phyloP scores from a whole-genome alignment of 345 rosid genomes.

The Euclidium syriacum region DNA sequence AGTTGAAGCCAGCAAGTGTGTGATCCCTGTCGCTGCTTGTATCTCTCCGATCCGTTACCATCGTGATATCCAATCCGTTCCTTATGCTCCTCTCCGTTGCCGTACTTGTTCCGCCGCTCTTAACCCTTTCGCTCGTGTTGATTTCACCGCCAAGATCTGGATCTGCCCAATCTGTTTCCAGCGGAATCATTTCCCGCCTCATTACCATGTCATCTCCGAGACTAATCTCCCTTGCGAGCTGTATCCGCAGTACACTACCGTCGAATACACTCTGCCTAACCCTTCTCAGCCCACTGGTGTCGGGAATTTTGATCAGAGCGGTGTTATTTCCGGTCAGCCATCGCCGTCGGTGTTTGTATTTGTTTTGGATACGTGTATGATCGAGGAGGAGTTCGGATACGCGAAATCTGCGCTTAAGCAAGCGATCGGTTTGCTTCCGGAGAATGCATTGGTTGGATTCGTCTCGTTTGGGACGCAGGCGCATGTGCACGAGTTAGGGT shows the following conservation, averaged over 20 bases:
- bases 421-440: slow-evolving; percentile 88
- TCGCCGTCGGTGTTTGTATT: slow-evolving; percentile 70
- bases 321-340: slow-evolving; percentile 18
- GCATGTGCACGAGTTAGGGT: slow-evolving; percentile 92
- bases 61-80: slow-evolving; percentile 67
- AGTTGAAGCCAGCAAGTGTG: slow-evolving; percentile 97
- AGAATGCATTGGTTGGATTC: slow-evolving; percentile 89
- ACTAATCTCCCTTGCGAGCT: slow-evolving; percentile 88
- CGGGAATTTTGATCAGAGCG: slow-evolving; percentile 33
- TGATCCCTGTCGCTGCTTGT: slow-evolving; percentile 88
- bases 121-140: slow-evolving; percentile 74
- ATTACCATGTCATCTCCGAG: slow-evolving; percentile 78
- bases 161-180: slow-evolving; percentile 96
- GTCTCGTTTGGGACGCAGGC: slow-evolving; percentile 94
- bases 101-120: slow-evolving; percentile 73
- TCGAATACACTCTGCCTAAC: slow-evolving; percentile 53
- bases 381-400: slow-evolving; percentile 81
- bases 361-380: slow-evolving; percentile 85
- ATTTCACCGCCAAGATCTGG: slow-evolving; percentile 93
- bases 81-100: slow-evolving; percentile 91
- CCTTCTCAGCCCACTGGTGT: slow-evolving; percentile 46
- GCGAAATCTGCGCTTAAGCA: slow-evolving; percentile 75
- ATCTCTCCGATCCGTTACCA: slow-evolving; percentile 83
- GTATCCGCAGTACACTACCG: slow-evolving; percentile 77
- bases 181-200: slow-evolving; percentile 86